A percentile compares a stretch with the other conserved stretches of the same genome.
These are phyloP conservation scores for Diaporthe batatas DNA, from an alignment of 2,329 filamentous ascomycete genomes.

Conservation along the genomic window DNA sequence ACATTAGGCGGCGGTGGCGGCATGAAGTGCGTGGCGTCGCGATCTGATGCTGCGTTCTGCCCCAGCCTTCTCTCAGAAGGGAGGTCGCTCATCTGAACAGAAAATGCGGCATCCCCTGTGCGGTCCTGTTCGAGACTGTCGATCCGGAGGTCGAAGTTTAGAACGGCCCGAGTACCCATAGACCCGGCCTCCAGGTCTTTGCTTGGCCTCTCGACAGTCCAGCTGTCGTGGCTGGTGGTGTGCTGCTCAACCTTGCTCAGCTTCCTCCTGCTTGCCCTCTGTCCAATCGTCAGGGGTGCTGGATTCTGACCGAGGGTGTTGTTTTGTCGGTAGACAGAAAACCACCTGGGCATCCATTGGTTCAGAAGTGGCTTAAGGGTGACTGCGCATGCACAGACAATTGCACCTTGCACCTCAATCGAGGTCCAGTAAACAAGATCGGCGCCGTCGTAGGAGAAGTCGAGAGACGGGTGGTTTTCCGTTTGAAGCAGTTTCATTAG, in stretches of 20 bases:
- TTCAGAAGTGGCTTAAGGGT: slow-evolving; percentile 56
- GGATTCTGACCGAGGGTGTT: not conserved
- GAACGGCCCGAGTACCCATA: not conserved
- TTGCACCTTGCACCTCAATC: slow-evolving; percentile 53
- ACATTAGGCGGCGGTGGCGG: slow-evolving; percentile 7
- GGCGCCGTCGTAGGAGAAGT: slow-evolving; percentile 49
- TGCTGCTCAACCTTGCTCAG: not conserved
- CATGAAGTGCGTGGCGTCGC: not conserved
- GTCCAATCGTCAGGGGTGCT: not conserved
- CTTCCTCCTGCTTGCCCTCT: slow-evolving; percentile 6
- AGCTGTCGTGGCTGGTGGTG: slow-evolving; percentile 11
- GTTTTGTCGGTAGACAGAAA: not conserved
- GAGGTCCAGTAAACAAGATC: slow-evolving; percentile 52
- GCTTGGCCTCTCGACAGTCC: slow-evolving; percentile 14
- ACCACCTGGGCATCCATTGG: slow-evolving; percentile 42
- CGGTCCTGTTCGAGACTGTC: not conserved
- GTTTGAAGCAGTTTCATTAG: slow-evolving; percentile 48
- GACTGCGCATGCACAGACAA: slow-evolving; percentile 54
- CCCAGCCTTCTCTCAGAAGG: not conserved
- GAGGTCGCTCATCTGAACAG: not conserved
- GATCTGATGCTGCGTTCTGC: not conserved
- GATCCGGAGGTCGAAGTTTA: not conserved
- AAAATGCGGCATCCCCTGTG: not conserved
- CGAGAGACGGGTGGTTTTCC: slow-evolving; percentile 40
- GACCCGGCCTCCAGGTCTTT: slow-evolving; percentile 22